Conservation (phyloP, 352 stramenopile genomes). For the Phytophthora uliginosa region DNA sequence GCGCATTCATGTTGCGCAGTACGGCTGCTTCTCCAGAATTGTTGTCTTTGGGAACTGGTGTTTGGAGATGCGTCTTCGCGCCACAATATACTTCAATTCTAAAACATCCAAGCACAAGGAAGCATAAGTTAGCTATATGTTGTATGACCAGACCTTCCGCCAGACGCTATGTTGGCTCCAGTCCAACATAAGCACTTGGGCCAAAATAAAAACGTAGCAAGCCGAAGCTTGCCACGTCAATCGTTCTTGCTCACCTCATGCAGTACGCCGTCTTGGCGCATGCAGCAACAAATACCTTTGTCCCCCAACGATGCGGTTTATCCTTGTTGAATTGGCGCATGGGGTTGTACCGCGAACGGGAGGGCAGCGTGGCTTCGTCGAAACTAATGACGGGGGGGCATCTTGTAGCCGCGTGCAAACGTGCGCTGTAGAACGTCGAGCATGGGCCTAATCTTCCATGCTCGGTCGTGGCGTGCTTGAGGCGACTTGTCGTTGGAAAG, state of each 20-base stretch:
- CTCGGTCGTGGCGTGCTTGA: background rate
- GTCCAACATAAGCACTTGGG: background rate
- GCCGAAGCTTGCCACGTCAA: background rate
- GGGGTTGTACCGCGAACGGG: slow-evolving; percentile 3
- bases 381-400: slow-evolving; percentile 1
- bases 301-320: background rate
- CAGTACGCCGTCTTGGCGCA: background rate
- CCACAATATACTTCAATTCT: slow-evolving; percentile 7
- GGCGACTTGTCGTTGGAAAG: slow-evolving; percentile 19
- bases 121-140: background rate
- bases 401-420: slow-evolving; percentile 1
- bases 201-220: background rate
- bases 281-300: background rate
- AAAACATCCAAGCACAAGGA: background rate
- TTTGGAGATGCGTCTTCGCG: background rate
- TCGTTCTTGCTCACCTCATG: background rate
- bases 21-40: slow-evolving; percentile 3
- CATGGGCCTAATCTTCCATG: slow-evolving; percentile 19
- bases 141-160: background rate
- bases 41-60: slow-evolving; percentile 9
- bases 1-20: slow-evolving; percentile 13
- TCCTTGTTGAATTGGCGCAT: background rate
- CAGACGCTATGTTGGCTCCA: background rate
- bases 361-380: background rate
- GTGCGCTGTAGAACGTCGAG: slow-evolving; percentile 13